These are phyloP conservation scores for Suhomyces sp. DNA, from an alignment of 805 yeast genomes.

Conservation along the genomic window DNA sequence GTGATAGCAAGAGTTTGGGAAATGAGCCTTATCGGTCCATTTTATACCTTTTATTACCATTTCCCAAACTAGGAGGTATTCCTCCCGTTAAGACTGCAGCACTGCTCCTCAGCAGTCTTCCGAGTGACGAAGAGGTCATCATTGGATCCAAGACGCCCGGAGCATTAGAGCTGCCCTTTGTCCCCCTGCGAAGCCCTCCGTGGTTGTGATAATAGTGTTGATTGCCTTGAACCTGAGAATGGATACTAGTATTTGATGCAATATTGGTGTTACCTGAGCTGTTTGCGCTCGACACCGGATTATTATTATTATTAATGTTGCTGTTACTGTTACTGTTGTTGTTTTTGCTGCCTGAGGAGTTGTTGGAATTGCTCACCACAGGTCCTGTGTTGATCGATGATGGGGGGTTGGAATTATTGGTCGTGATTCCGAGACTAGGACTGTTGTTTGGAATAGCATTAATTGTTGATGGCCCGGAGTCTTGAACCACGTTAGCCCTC, in stretches of 20 bases:
- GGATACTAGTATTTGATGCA: slow-evolving; percentile 1
- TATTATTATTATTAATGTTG: too few species aligned
- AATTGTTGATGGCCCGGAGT: too few species aligned
- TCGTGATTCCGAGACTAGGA: too few species aligned
- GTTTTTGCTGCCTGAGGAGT: not conserved
- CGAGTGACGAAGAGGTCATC: not conserved
- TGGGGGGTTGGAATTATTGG: not conserved
- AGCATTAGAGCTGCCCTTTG: not conserved
- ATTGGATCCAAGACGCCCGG: slow-evolving; percentile 2
- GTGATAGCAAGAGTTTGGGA: not conserved
- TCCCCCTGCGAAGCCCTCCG: not conserved
- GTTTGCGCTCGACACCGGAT: too few species aligned
- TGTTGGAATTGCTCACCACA: not conserved
- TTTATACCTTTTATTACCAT: slow-evolving; percentile 6
- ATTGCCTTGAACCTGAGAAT: slow-evolving; percentile 2
- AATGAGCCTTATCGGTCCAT: slow-evolving; percentile 1
- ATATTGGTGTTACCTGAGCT: not conserved
- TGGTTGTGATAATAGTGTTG: slow-evolving; percentile 3
- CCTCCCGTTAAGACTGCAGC: not conserved
- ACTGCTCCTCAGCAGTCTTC: not conserved
- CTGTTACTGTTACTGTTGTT: not conserved
- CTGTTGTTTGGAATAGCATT: too few species aligned
- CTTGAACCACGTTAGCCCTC: slow-evolving; percentile 6
- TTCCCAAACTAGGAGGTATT: slow-evolving; percentile 1
- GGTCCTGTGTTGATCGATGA: slow-evolving; percentile 2